phyloP scores from a whole-genome alignment of 805 yeast species.

The Priceomyces haplophilus region DNA sequence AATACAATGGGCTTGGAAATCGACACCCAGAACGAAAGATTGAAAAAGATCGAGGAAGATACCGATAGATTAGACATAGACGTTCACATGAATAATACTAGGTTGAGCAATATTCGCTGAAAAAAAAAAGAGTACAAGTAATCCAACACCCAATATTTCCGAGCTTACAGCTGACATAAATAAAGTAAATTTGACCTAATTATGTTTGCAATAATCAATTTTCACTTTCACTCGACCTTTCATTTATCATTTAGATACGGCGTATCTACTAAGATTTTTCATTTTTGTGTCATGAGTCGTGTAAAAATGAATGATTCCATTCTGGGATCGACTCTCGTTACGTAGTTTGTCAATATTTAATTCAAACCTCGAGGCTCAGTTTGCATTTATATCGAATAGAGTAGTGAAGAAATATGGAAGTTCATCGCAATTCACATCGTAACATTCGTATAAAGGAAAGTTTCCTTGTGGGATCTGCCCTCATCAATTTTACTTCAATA shows the following conservation, averaged over 20 bases:
- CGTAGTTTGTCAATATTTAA: too few relatives aligned
- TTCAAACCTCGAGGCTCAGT: too few relatives aligned
- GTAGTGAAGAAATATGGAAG: slow-evolving; percentile 8
- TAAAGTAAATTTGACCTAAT: too few relatives aligned
- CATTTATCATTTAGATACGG: too few relatives aligned
- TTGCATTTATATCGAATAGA: too few relatives aligned
- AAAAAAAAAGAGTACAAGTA: not conserved
- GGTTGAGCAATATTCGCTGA: slow-evolving; percentile 52
- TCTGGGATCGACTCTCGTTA: not conserved
- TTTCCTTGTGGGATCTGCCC: slow-evolving; percentile 37
- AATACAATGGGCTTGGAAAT: slow-evolving; percentile 72
- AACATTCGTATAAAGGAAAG: slow-evolving; percentile 33
- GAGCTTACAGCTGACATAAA: too few relatives aligned
- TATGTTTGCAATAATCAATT: too few relatives aligned
- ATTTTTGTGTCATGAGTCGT: not conserved
- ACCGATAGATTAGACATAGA: slow-evolving; percentile 82
- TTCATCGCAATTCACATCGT: slow-evolving; percentile 13
- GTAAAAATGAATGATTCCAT: not conserved
- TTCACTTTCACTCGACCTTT: too few relatives aligned
- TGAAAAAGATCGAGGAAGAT: slow-evolving; percentile 74
- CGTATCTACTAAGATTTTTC: too few relatives aligned
- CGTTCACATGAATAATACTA: slow-evolving; percentile 71
- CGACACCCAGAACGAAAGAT: slow-evolving; percentile 69
- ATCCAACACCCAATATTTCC: too few relatives aligned
- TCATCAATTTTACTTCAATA: slow-evolving; percentile 42